Evolutionary conservation across 2,329 filamentous ascomycete genomes (phyloP).

Genomic region (Helotiales sp.): DNA sequence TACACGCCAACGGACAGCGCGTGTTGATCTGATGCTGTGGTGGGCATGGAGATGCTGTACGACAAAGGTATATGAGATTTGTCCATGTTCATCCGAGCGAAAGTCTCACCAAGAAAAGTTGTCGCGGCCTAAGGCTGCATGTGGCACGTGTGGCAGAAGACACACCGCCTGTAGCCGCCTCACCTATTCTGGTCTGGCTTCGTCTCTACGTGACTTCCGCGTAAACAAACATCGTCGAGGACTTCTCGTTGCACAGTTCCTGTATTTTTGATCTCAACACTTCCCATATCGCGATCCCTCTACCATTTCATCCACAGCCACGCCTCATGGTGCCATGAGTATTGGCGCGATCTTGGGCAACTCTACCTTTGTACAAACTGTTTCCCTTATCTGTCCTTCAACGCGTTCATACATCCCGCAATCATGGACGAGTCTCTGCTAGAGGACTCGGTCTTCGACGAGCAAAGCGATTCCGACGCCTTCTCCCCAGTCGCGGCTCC

Average conservation of each 20-base stretch:
- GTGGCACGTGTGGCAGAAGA: too few species aligned
- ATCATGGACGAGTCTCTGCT: conserved; percentile 40
- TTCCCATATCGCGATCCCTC: not conserved
- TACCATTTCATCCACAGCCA: not conserved
- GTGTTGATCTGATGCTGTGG: not conserved
- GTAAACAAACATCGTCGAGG: conserved; percentile 6
- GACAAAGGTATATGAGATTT: not conserved
- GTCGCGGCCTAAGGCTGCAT: too few species aligned
- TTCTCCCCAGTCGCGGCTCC: conserved; percentile 56
- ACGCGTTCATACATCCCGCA: not conserved
- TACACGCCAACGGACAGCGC: conserved; percentile 7
- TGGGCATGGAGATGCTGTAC: not conserved
- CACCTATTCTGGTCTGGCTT: not conserved
- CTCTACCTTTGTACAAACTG: not conserved
- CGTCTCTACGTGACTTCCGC: not conserved
- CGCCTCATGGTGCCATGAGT: conserved; percentile 1
- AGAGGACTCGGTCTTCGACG: conserved; percentile 60
- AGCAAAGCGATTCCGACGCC: conserved; percentile 56
- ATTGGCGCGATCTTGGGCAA: not conserved
- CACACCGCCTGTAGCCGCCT: too few species aligned
- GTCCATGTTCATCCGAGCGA: too few species aligned
- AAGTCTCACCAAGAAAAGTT: too few species aligned
- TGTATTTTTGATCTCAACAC: not conserved
- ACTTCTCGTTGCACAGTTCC: not conserved
- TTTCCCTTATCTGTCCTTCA: not conserved